phyloP scores from a whole-genome alignment of 2,329 filamentous ascomycete species.

The Fusarium falciforme region DNA sequence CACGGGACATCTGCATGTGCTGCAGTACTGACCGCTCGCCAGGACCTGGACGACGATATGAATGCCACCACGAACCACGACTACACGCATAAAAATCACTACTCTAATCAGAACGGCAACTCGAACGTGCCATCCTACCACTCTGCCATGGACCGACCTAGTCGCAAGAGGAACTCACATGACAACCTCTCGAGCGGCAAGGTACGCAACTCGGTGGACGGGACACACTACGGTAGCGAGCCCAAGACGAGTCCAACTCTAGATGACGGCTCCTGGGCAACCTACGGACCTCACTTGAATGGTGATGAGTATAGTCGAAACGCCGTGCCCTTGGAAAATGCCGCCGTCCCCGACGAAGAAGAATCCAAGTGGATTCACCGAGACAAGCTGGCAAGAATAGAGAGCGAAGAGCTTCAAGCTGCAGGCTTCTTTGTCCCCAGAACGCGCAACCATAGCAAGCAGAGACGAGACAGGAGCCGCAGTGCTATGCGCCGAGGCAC shows the following conservation, averaged over 20 bases:
- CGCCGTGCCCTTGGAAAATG: constrained; percentile 43
- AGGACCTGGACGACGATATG: constrained; percentile 38
- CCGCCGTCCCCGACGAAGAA: constrained; percentile 56
- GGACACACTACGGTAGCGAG: constrained; percentile 40
- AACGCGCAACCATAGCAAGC: constrained; percentile 64
- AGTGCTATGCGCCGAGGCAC: constrained; percentile 50
- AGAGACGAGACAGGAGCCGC: constrained; percentile 52
- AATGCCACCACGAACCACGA: constrained; percentile 30
- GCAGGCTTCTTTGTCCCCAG: constrained; percentile 75
- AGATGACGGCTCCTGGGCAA: constrained; percentile 34
- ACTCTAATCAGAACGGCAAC: constrained; percentile 42
- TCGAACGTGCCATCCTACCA: constrained; percentile 36
- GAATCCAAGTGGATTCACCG: constrained; percentile 86
- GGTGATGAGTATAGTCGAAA: constrained; percentile 43
- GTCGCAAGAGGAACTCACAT: constrained; percentile 52
- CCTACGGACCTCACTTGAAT: constrained; percentile 30
- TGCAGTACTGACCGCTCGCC: constrained; percentile 27
- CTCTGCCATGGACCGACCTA: constrained; percentile 43
- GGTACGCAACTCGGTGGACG: constrained; percentile 41
- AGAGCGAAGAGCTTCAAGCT: constrained; percentile 82
- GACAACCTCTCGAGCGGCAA: constrained; percentile 47
- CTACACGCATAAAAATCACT: constrained; percentile 30
- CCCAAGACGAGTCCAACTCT: constrained; percentile 37
- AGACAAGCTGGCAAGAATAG: constrained; percentile 85
- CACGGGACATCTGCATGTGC: not conserved